Evolutionary conservation across 2,329 filamentous ascomycete genomes (phyloP).

Genomic region (Colletotrichum melonis): DNA sequence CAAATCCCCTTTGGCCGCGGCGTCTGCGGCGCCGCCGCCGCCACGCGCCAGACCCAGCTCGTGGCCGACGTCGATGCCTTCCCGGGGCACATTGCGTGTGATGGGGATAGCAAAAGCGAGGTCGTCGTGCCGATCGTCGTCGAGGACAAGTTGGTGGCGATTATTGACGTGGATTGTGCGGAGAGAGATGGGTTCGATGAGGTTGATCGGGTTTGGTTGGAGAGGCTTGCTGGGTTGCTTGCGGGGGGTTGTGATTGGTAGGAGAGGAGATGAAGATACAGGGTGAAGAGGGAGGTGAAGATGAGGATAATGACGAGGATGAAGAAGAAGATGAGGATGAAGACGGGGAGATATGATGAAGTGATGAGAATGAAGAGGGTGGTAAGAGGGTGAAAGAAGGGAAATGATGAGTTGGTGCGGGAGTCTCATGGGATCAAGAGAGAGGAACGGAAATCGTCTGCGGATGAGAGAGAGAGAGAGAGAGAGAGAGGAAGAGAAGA

Average conservation of each 20-base stretch:
- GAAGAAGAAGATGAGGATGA: fast-evolving
- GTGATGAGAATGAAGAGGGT: too few species aligned
- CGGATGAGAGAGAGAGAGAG: too few species aligned
- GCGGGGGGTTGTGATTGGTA: conserved; percentile 74
- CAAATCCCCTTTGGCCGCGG: conserved; percentile 78
- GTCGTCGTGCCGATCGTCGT: conserved; percentile 80
- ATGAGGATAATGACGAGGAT: background rate
- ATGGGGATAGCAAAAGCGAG: conserved; percentile 80
- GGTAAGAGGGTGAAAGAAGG: too few species aligned
- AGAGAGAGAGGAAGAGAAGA: too few species aligned
- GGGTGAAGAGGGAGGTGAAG: background rate
- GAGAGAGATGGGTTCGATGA: conserved; percentile 74
- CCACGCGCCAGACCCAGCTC: conserved; percentile 70
- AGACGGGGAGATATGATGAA: too few species aligned
- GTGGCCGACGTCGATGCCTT: conserved; percentile 78
- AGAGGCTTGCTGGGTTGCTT: conserved; percentile 72
- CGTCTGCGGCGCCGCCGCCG: conserved; percentile 80
- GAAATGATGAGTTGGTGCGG: too few species aligned
- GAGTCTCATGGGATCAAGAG: too few species aligned
- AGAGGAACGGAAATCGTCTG: too few species aligned
- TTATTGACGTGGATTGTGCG: conserved; percentile 85
- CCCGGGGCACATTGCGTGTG: conserved; percentile 85
- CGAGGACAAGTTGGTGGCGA: conserved; percentile 68
- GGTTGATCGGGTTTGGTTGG: conserved; percentile 73
- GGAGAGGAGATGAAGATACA: background rate